Percentiles rank a stretch among this genome's conserved stretches.
Evolutionary conservation across 2,329 filamentous ascomycete genomes (phyloP).

Genomic region (Diaporthe humulicola): DNA sequence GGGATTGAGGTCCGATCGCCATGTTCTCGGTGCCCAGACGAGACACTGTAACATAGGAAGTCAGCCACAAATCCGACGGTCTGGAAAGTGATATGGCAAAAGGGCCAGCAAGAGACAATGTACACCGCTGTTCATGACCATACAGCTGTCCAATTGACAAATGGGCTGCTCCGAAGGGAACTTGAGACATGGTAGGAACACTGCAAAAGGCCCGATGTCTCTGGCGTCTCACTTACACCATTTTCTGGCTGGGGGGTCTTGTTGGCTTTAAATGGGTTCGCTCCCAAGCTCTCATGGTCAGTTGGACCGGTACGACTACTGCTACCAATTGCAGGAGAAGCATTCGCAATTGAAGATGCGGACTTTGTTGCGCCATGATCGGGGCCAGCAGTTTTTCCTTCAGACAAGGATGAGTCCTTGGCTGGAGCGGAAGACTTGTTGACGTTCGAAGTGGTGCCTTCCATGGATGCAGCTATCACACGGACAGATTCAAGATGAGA

Average conservation of each 20-base stretch:
- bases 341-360: background rate
- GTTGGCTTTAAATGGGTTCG: background rate
- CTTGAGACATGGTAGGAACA: background rate
- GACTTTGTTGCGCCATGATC: background rate
- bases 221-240: background rate
- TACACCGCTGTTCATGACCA: background rate
- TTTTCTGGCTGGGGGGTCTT: background rate
- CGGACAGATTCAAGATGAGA: background rate
- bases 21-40: background rate
- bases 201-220: background rate
- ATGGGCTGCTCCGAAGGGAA: background rate
- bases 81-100: background rate
- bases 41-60: background rate
- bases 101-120: background rate
- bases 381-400: background rate
- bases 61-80: background rate
- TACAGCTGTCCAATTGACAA: background rate
- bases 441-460: background rate
- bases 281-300: too few species aligned
- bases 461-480: background rate
- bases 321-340: background rate
- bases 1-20: constrained; percentile 1
- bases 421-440: background rate
- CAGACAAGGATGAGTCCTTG: background rate
- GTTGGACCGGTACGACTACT: too few species aligned